Evolutionary conservation across 2,329 filamentous ascomycete species (phyloP), one percentile per base, ranked within the genome.

Genomic region (Ascocoryne sarcoides): DNA sequence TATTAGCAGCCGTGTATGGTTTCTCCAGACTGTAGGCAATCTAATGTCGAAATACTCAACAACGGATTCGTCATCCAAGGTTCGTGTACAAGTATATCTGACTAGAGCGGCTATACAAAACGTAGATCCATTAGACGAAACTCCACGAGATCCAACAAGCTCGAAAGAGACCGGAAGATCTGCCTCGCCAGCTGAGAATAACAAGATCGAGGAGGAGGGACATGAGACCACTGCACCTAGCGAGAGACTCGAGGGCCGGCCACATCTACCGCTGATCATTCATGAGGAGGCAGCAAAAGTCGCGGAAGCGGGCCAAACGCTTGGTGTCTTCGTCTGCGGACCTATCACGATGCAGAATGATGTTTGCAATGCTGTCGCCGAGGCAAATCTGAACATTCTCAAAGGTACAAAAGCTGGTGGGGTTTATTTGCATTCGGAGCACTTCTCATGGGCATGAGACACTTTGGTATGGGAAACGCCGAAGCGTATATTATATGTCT

Each of bases 351-450:
- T 39, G 37, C 29, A 16, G 30, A 33, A 33, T 33, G 31, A 39
- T 28, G 31, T 39, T 3, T 7, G 31, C 10, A 34, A 39, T 33
- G 17, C 37, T 5, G 29, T 33, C 17, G 37, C 37, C n/a, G 19
- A 17, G 31, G 30, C 17, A 15, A 26, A 39, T 17, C 18, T 39
- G 14, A 17, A 28, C 10, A 33, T 39, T 26, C 4, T 39, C 7
- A 19, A 19, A 10, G 37, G 37, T 2, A 1, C 12, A 4, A 29
- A 17, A 15, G 8, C n/a, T 26, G 31, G 37, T 21, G 20, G 30
- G n/a, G 29, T 39, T 21, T 39, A 39, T 0, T 66, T 65, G 80
- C 81, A 85, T 4, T 73, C 79, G 10, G 74, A 66, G 4, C 84
- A 62, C 4, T 60, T 59, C 14, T 39, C 37, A 12, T 39, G 5